Base-by-base conservation (phyloP, 805 yeast genomes). In the Myxozyma kluyveri region DNA sequence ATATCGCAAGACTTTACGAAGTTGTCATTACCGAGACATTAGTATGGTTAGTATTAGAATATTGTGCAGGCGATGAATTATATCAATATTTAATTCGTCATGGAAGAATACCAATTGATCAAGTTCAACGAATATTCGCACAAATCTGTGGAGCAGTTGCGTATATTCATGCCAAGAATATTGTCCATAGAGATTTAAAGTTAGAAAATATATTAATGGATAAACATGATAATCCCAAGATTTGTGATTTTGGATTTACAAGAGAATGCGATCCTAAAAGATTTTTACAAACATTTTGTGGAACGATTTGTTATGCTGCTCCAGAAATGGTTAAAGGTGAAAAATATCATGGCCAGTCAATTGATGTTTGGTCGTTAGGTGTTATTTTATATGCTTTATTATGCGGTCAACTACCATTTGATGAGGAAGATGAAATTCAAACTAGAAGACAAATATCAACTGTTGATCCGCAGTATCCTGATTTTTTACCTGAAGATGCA, bases 241-340 rank as follows among this genome's bases (percentile, higher is more conserved):
- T 91, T 46, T 83, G 96, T 4, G 99, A 91, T 70, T 90, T 91
- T 69, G 99, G 99, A 0, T 91, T 91, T 67, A 88, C 96, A 0
- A 74, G 98, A 56, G 96, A 88, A 61, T 80, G 77, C 52, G 75
- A 75, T 29, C 72, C 76, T 0, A 74, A 84, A 45, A 69, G 75
- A 3, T 68, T 84, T 42, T 69, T 91, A 31, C 86, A 84, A 45
- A 93, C 96, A 0, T 75, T 89, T 1, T 91, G 99, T 69, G 99
- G 99, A 2, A 91, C 98, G 0, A 82, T 89, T 0, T 95, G 88
- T 2, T 91, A 91, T 66, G 90, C 91, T 96, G 96, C 99, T 0
- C 99, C 99, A 0, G 99, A 91, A 65, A 73, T 93, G 56, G 72
- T 90, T 17, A 72, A 74, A 49, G 76, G 82, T 55, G 77, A 79